phyloP scores from a whole-genome alignment of 1,284 basidiomycete species.

The Microbotryum silenes-acaulis region DNA sequence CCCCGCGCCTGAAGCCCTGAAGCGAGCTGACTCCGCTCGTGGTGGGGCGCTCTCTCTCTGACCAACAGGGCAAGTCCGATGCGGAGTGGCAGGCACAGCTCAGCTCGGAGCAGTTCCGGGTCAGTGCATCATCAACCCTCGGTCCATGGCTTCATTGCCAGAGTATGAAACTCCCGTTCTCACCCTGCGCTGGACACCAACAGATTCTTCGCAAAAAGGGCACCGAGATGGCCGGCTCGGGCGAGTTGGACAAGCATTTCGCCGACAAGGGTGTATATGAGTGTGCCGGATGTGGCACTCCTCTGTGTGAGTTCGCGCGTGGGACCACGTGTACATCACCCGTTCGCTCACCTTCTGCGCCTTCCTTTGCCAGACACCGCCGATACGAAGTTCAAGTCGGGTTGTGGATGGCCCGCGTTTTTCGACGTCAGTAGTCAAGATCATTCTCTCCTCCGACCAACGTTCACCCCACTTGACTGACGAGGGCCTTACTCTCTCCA shows the following conservation, averaged over 20 bases:
- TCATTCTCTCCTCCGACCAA: background rate
- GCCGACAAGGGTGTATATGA: slow-evolving; percentile 34
- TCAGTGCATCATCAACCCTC: slow-evolving; percentile 4
- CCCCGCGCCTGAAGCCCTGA: too few species aligned
- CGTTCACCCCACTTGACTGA: background rate
- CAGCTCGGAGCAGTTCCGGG: slow-evolving; percentile 27
- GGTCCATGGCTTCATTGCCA: background rate
- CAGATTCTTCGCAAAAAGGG: slow-evolving; percentile 42
- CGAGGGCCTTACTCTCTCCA: background rate
- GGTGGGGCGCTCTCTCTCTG: too few species aligned
- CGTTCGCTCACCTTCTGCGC: too few species aligned
- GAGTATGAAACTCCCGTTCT: background rate
- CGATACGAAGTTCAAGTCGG: slow-evolving; percentile 40
- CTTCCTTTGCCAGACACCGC: slow-evolving; percentile 13
- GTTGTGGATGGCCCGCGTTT: slow-evolving; percentile 44
- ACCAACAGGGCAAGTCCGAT: slow-evolving; percentile 6
- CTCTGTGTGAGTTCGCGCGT: slow-evolving; percentile 9
- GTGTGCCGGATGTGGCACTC: slow-evolving; percentile 25
- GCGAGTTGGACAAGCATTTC: slow-evolving; percentile 42
- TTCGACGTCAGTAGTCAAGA: slow-evolving; percentile 39
- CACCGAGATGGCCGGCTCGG: slow-evolving; percentile 42
- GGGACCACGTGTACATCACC: too few species aligned
- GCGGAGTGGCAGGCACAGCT: slow-evolving; percentile 26
- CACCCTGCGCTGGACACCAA: background rate
- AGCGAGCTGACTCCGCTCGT: too few species aligned